Conservation (phyloP, 2,329 filamentous ascomycete genomes). For the Fusarium paranaense region DNA sequence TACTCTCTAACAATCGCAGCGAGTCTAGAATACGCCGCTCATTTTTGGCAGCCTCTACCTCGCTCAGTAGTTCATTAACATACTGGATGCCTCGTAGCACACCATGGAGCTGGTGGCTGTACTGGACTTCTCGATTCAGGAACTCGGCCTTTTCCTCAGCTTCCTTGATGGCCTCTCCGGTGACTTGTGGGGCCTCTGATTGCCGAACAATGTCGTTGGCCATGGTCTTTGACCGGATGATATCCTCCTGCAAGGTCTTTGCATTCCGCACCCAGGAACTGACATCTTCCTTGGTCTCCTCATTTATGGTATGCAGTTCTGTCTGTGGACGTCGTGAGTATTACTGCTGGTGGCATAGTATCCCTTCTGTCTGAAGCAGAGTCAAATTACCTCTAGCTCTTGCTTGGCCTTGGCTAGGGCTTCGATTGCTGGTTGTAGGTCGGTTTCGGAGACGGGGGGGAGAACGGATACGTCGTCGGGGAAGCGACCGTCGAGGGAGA, state of each 20-base stretch:
- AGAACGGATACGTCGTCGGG: constrained; percentile 54
- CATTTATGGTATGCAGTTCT: constrained; percentile 81
- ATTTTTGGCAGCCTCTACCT: constrained; percentile 69
- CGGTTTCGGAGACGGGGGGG: constrained; percentile 51
- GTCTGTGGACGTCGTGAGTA: constrained; percentile 47
- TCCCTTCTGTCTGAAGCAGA: constrained; percentile 1
- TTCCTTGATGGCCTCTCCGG: constrained; percentile 64
- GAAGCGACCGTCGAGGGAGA: constrained; percentile 55
- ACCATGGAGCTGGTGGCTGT: constrained; percentile 67
- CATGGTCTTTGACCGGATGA: constrained; percentile 81
- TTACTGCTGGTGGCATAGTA: constrained; percentile 4
- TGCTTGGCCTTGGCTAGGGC: constrained; percentile 51
- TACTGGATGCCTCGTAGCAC: constrained; percentile 64
- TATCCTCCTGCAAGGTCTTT: constrained; percentile 85
- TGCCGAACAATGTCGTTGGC: constrained; percentile 85
- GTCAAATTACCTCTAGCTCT: constrained; percentile 53
- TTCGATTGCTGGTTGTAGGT: constrained; percentile 55
- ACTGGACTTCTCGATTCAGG: constrained; percentile 67
- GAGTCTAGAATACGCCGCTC: constrained; percentile 68
- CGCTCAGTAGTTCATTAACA: constrained; percentile 70
- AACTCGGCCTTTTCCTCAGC: constrained; percentile 68
- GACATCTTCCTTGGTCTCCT: constrained; percentile 81
- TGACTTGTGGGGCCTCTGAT: constrained; percentile 72
- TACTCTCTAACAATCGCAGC: constrained; percentile 67
- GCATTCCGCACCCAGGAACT: constrained; percentile 89